Evolutionary conservation across 805 yeast species (phyloP).

Genomic region (Nakazawaea holstii): DNA sequence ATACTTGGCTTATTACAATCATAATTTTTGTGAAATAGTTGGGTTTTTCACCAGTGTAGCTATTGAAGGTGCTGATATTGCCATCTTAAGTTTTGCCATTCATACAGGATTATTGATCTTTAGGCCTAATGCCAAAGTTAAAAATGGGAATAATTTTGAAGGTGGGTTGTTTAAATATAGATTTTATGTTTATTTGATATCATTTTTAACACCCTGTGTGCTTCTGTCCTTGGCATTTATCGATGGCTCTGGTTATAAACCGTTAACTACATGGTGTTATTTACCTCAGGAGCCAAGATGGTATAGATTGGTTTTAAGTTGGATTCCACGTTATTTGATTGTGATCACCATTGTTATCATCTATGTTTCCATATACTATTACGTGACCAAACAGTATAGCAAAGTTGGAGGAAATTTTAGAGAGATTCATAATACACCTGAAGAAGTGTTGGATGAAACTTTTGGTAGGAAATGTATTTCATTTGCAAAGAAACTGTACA

Average conservation of each 20-base stretch:
- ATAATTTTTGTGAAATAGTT: conserved; percentile 52
- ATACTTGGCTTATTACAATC: conserved; percentile 37
- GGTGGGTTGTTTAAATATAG: conserved; percentile 70
- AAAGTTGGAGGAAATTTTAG: conserved; percentile 37
- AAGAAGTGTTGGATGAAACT: not conserved
- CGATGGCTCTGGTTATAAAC: conserved; percentile 46
- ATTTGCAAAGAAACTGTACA: not conserved
- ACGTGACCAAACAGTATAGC: conserved; percentile 60
- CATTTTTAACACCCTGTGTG: conserved; percentile 56
- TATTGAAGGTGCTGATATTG: conserved; percentile 82
- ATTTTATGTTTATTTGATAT: conserved; percentile 48
- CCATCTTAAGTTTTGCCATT: conserved; percentile 75
- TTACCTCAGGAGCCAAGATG: conserved; percentile 68
- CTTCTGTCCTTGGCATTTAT: conserved; percentile 73
- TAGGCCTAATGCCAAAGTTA: conserved; percentile 35
- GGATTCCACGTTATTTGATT: conserved; percentile 76
- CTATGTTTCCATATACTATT: conserved; percentile 66
- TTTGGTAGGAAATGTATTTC: not conserved
- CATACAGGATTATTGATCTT: conserved; percentile 76
- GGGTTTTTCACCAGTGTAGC: conserved; percentile 81
- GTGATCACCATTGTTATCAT: conserved; percentile 56
- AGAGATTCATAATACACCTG: not conserved
- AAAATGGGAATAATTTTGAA: conserved; percentile 38
- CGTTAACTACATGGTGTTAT: conserved; percentile 73
- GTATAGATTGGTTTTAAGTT: conserved; percentile 68